Percentiles rank a stretch among this genome's conserved stretches.
phyloP scores from a whole-genome alignment of 1,284 basidiomycete genomes.

The Malassezia furfur region DNA sequence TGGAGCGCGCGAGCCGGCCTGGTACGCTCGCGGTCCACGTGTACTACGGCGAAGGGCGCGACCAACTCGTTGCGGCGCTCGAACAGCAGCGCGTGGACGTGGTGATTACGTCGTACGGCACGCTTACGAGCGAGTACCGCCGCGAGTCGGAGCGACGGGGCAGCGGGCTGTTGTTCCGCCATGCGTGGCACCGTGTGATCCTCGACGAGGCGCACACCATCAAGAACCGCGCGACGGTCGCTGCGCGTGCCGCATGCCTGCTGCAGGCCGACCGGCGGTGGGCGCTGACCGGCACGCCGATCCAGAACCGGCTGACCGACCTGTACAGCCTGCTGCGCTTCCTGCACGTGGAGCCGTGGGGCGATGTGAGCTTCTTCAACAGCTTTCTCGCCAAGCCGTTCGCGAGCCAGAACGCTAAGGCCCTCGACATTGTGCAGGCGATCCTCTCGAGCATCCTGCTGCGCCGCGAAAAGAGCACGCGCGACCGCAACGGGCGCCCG shows the following conservation, averaged over 20 bases:
- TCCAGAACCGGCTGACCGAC: constrained; percentile 84
- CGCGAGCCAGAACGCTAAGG: constrained; percentile 36
- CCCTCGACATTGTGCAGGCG: constrained; percentile 44
- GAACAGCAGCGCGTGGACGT: constrained; percentile 57
- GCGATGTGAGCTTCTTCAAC: constrained; percentile 46
- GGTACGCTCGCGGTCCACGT: constrained; percentile 57
- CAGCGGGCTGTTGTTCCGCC: constrained; percentile 28
- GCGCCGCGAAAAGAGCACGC: constrained; percentile 85
- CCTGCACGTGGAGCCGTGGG: constrained; percentile 79
- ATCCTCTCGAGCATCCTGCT: constrained; percentile 53
- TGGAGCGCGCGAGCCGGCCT: constrained; percentile 57
- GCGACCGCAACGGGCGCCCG: constrained; percentile 71
- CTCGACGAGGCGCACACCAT: constrained; percentile 86
- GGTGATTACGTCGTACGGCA: constrained; percentile 79
- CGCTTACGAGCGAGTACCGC: constrained; percentile 37
- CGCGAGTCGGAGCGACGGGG: constrained; percentile 27
- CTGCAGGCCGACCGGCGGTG: constrained; percentile 71
- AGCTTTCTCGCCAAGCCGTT: constrained; percentile 45
- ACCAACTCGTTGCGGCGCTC: constrained; percentile 60
- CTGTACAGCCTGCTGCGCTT: constrained; percentile 60
- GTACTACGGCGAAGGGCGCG: constrained; percentile 67
- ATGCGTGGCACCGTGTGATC: constrained; percentile 43
- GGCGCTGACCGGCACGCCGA: constrained; percentile 90
- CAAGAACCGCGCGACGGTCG: constrained; percentile 80
- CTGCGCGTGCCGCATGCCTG: constrained; percentile 79